Percentiles rank a stretch among this genome's conserved stretches.
Conservation (phyloP, 2,329 filamentous ascomycete genomes). For the Cladosporium sp. region DNA sequence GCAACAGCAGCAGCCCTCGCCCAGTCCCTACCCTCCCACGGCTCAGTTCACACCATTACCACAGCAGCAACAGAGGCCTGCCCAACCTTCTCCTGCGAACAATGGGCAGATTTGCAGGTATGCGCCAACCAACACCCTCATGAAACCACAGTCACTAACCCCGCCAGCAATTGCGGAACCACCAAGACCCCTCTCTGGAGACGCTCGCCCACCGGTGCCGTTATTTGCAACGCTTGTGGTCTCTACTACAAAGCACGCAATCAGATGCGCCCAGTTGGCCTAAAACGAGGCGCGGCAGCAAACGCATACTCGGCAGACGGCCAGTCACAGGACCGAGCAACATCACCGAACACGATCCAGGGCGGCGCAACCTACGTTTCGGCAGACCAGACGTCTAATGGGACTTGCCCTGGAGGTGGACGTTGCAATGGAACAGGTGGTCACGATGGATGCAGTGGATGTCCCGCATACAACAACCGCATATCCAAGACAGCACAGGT, state of each 20-base stretch:
- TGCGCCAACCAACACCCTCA: conserved; percentile 32
- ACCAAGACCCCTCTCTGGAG: conserved; percentile 94
- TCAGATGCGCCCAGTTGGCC: conserved; percentile 81
- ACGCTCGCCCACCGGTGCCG: conserved; percentile 86
- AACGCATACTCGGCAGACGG: conserved; percentile 21
- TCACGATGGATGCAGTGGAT: conserved; percentile 91
- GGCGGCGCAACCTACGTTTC: conserved; percentile 68
- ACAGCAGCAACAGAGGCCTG: conserved; percentile 4
- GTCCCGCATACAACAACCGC: conserved; percentile 95
- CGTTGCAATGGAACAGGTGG: conserved; percentile 96
- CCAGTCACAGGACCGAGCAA: conserved; percentile 41
- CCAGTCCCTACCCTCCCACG: conserved; percentile 14
- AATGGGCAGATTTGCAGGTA: conserved; percentile 73
- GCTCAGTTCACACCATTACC: conserved; percentile 19
- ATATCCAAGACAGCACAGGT: conserved; percentile 83
- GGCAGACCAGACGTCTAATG: conserved; percentile 70
- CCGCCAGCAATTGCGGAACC: conserved; percentile 82
- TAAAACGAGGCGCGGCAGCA: conserved; percentile 69
- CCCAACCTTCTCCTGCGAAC: not conserved
- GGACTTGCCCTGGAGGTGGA: conserved; percentile 93
- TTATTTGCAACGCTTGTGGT: conserved; percentile 97
- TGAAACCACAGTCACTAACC: conserved; percentile 20
- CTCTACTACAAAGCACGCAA: conserved; percentile 94
- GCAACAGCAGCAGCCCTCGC: not conserved
- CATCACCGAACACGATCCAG: conserved; percentile 41